Evolutionary conservation across 208 protist species (phyloP).

Genomic region (Histomonas meleagridis): DNA sequence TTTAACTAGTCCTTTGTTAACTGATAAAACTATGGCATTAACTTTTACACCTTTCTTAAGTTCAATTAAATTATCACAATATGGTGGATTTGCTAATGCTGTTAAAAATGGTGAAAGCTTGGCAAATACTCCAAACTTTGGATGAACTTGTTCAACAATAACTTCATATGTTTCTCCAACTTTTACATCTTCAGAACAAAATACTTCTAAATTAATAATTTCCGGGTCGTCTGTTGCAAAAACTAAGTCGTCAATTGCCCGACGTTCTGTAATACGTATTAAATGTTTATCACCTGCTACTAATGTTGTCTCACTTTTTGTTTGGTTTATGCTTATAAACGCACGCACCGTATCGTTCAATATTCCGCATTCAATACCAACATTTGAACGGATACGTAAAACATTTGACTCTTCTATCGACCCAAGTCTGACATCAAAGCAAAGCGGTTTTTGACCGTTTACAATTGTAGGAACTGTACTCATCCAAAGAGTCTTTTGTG

Average conservation of each 20-base stretch:
- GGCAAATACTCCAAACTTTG: neutral
- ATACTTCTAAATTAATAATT: neutral
- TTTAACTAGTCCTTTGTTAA: neutral
- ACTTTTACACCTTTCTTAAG: neutral
- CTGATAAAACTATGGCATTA: neutral
- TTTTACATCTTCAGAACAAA: neutral
- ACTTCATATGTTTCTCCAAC: neutral
- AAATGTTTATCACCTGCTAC: neutral
- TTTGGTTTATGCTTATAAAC: neutral
- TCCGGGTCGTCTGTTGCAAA: conserved; percentile 1
- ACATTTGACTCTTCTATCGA: neutral
- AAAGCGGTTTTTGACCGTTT: neutral
- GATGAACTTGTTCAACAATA: neutral
- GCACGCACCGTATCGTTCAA: neutral
- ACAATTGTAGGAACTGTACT: neutral
- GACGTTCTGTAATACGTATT: neutral
- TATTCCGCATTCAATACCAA: conserved; percentile 23
- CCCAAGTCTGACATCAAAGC: neutral
- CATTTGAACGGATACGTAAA: neutral
- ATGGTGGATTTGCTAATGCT: neutral
- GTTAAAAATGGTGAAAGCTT: neutral
- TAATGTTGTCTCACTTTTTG: neutral
- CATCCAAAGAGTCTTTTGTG: neutral
- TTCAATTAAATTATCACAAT: neutral
- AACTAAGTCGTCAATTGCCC: conserved; percentile 1